A percentile compares a stretch with the other conserved stretches of the same genome.
Conservation (phyloP, 495 filamentous ascomycete species). For the Durotheca rogersii region DNA sequence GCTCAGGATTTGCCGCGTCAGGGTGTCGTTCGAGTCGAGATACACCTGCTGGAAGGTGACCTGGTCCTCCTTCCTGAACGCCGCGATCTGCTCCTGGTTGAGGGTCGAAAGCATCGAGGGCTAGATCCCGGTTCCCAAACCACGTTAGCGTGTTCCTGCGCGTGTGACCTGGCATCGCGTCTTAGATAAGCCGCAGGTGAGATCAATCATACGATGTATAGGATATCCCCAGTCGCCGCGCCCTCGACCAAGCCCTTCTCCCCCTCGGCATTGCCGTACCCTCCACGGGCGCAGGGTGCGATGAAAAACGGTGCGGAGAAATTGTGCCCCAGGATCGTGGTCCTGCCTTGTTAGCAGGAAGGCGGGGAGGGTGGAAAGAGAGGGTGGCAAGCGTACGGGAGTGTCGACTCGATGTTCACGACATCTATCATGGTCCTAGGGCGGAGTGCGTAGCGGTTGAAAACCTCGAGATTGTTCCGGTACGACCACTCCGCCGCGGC, state of each 20-base stretch:
- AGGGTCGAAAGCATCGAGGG: constrained; percentile 32
- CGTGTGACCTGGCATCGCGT: no score
- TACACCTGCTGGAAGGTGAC: constrained; percentile 45
- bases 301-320: constrained; percentile 49
- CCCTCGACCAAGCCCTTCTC: constrained; percentile 42
- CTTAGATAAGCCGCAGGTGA: no score
- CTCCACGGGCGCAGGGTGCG: constrained; percentile 39
- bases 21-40: constrained; percentile 40
- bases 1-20: constrained; percentile 33
- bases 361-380: not conserved
- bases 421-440: constrained; percentile 37
- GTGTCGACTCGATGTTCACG: constrained; percentile 35
- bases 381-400: constrained; percentile 11
- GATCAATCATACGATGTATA: constrained; percentile 36
- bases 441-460: constrained; percentile 29
- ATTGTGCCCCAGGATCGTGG: constrained; percentile 41
- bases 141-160: constrained; percentile 6
- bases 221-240: constrained; percentile 37
- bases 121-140: constrained; percentile 2
- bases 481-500: constrained; percentile 46
- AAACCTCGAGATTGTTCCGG: constrained; percentile 44
- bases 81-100: constrained; percentile 41
- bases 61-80: constrained; percentile 33
- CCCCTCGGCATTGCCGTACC: constrained; percentile 36
- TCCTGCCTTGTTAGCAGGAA: constrained; percentile 17